These are phyloP conservation scores for Apiotrichum gracile DNA, from an alignment of 1,284 basidiomycete genomes.

Conservation along the genomic window DNA sequence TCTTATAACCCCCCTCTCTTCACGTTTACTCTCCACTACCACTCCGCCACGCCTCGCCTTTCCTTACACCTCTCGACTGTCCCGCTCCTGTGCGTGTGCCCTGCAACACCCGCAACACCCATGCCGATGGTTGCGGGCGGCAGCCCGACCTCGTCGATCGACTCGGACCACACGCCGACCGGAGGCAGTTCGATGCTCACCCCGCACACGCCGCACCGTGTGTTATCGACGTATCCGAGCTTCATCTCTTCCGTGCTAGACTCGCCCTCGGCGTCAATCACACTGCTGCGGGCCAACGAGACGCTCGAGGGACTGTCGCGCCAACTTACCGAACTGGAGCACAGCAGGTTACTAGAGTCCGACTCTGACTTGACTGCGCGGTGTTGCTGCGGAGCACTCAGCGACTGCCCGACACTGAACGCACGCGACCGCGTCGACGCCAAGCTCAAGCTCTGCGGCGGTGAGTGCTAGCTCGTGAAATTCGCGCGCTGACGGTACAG, in stretches of 20 bases:
- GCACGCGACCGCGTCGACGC: slow-evolving; percentile 65
- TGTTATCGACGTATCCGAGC: background rate
- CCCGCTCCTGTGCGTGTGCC: background rate
- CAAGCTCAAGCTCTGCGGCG: slow-evolving; percentile 72
- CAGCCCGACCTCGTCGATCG: background rate
- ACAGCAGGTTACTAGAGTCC: slow-evolving; percentile 12
- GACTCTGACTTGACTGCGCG: slow-evolving; percentile 13
- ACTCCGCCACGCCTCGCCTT: no score
- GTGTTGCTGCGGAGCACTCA: slow-evolving; percentile 22
- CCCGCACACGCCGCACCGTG: background rate
- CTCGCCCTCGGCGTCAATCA: slow-evolving; percentile 29
- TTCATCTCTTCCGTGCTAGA: background rate
- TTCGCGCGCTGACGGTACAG: slow-evolving; percentile 48
- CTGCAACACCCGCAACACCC: no score
- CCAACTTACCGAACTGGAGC: slow-evolving; percentile 30
- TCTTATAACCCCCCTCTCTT: background rate
- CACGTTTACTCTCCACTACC: background rate
- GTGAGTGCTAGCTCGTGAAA: slow-evolving; percentile 50
- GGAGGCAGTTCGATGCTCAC: background rate
- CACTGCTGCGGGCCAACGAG: slow-evolving; percentile 34
- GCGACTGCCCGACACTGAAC: slow-evolving; percentile 47
- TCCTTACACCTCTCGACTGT: no score
- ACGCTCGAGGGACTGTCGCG: slow-evolving; percentile 36
- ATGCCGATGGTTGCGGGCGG: background rate
- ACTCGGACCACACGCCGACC: background rate